phyloP scores from a whole-genome alignment of 352 stramenopile species.

The Phytopythium montanum region DNA sequence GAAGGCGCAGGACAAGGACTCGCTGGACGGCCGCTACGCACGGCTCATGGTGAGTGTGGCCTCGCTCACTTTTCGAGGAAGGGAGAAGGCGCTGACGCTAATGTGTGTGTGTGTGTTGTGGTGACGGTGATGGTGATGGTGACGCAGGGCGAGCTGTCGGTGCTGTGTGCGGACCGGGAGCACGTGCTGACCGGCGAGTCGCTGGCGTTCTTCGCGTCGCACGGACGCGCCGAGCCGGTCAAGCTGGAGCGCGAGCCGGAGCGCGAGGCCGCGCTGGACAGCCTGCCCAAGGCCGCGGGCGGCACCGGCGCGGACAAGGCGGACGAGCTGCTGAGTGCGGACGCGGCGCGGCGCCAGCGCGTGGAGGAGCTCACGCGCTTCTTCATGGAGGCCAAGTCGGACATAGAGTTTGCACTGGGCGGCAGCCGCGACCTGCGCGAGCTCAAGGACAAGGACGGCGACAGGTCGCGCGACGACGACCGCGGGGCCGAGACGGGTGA shows the following conservation, averaged over 20 bases:
- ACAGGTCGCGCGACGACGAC: constrained; percentile 67
- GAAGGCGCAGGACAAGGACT: constrained; percentile 74
- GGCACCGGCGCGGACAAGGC: constrained; percentile 26
- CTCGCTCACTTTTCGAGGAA: neutral
- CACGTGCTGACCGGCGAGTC: constrained; percentile 75
- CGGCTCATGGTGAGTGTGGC: constrained; percentile 54
- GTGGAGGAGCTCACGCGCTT: constrained; percentile 87
- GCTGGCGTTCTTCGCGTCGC: constrained; percentile 59
- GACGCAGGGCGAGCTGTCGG: constrained; percentile 50
- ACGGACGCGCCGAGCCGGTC: constrained; percentile 56
- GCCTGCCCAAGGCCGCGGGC: constrained; percentile 27
- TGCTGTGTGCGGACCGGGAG: constrained; percentile 68
- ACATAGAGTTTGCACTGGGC: constrained; percentile 86
- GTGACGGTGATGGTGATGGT: neutral
- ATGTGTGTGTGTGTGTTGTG: neutral
- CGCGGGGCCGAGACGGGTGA: constrained; percentile 44
- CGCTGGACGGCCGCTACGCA: constrained; percentile 60
- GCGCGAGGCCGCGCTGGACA: constrained; percentile 12
- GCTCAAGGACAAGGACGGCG: constrained; percentile 57
- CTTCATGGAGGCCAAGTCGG: constrained; percentile 89
- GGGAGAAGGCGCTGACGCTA: neutral
- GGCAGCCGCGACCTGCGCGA: constrained; percentile 67
- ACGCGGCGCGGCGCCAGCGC: constrained; percentile 70
- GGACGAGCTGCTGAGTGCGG: constrained; percentile 68
- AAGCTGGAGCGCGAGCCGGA: constrained; percentile 72